Evolutionary conservation across 371 early-diverging fungal genomes (phyloP), one percentile per base, ranked within the genome.

Genomic region (Apophysomyces variabilis): DNA sequence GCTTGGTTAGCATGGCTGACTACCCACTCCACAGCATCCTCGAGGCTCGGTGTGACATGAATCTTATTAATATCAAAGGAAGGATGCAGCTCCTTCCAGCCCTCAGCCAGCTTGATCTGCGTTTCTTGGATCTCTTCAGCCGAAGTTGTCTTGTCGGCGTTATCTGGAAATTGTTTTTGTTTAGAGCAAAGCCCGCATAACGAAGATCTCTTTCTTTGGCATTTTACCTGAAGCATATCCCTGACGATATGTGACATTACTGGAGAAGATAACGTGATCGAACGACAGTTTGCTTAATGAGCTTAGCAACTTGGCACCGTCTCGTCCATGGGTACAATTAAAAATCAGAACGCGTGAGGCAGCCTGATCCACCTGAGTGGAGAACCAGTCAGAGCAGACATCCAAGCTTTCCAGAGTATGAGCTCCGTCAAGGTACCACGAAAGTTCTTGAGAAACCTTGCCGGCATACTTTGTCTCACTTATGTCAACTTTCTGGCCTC

Each of bases 381-480:
- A 38, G 71, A 92, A 95, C 96, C 95, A 95, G 13, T 82, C 79
- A 1, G 85, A 87, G 66, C 95, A 95, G 0, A 89, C 92, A n/a
- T 79, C 66, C 36, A 95, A 83, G 71, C 94, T 94, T 72, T 97
- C 98, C 7, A 79, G 73, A 0, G 99, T 98, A 70, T 98, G 99
- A 0, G 99, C 99, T 18, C 99, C 99, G 74, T 98, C 99, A 46
- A 96, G 75, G 72, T 83, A 92, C 90, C 92, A 96, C 3, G 70
- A 83, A 1, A 88, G 69, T 11, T 81, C 61, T n/a, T 71, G 73
- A 5, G 71, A 63, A 13, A 83, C 64, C 18, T 67, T 63, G 26
- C 86, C 71, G 14, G 68, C 73, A 57, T 78, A 79, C 46, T 77
- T 81, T 14, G 84, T 84, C 6, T 76, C 70, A 16, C 60, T 18